These are phyloP conservation scores for Termitomyces sp. DNA, from an alignment of 768 basidiomycete species.

Conservation along the genomic window DNA sequence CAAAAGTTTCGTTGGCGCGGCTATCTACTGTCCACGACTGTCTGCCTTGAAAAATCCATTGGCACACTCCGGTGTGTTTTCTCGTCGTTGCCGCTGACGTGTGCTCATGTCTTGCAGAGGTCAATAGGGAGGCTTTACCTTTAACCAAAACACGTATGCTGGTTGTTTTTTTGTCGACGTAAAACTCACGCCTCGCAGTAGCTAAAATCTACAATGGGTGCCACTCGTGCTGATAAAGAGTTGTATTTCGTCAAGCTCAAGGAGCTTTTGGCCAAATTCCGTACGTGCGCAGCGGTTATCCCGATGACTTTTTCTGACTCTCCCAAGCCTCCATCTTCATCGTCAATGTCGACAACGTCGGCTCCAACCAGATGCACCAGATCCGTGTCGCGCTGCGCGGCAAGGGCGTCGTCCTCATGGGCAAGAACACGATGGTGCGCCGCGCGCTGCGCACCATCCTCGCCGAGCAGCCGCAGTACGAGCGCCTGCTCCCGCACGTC, in stretches of 20 bases:
- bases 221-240: constrained; percentile 83
- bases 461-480: constrained; percentile 86
- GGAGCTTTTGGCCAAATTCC: constrained; percentile 85
- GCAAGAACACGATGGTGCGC: constrained; percentile 99
- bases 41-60: constrained; percentile 95
- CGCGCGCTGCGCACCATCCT: constrained; percentile 93
- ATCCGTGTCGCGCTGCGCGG: constrained; percentile 94
- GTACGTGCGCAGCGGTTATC: constrained; percentile 60
- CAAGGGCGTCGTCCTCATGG: constrained; percentile 97
- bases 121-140: constrained; percentile 86
- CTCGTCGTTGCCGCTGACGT: neutral
- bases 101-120: constrained; percentile 33
- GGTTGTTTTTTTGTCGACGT: neutral
- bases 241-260: constrained; percentile 91
- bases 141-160: constrained; percentile 14
- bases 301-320: neutral
- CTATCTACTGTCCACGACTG: constrained; percentile 25
- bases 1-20: constrained; percentile 20
- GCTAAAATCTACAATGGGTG: constrained; percentile 72
- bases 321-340: constrained; percentile 89
- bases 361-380: constrained; percentile 99
- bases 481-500: constrained; percentile 93
- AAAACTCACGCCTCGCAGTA: constrained; percentile 5
- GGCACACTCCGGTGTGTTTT: constrained; percentile 66
- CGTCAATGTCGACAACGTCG: constrained; percentile 99